Evolutionary conservation across 352 stramenopile species (phyloP).

Genomic region (Phytophthora fragariaefolia): DNA sequence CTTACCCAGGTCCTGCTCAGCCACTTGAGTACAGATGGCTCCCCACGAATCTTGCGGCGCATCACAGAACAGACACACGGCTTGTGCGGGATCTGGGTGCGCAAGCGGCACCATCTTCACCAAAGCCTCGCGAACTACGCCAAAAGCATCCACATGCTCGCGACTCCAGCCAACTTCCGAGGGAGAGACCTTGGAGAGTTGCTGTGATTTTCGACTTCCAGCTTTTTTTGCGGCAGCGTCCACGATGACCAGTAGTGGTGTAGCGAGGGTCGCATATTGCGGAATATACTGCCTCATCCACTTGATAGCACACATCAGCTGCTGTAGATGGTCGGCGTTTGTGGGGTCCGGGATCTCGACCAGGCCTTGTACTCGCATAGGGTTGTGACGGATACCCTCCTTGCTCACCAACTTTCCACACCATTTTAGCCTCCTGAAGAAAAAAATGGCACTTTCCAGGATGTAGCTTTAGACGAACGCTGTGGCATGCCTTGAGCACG

Average conservation of each 20-base stretch:
- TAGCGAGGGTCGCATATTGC: neutral
- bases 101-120: constrained; percentile 3
- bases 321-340: constrained; percentile 3
- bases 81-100: neutral
- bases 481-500: neutral
- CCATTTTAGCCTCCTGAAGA: neutral
- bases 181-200: neutral
- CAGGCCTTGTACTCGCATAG: constrained; percentile 5
- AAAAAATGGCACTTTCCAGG: constrained; percentile 9
- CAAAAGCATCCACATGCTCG: neutral
- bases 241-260: neutral
- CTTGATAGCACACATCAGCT: constrained; percentile 17
- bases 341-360: constrained; percentile 1
- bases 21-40: neutral
- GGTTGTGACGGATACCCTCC: constrained; percentile 1
- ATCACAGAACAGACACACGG: constrained; percentile 4
- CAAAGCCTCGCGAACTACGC: neutral
- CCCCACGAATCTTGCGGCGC: constrained; percentile 11
- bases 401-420: constrained; percentile 9
- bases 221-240: neutral
- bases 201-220: constrained; percentile 3
- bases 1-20: neutral
- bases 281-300: constrained; percentile 17
- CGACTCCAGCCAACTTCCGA: neutral
- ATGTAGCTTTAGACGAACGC: constrained; percentile 9